phyloP scores from a whole-genome alignment of 768 basidiomycete genomes.

The Fistulinella prunicolor region DNA sequence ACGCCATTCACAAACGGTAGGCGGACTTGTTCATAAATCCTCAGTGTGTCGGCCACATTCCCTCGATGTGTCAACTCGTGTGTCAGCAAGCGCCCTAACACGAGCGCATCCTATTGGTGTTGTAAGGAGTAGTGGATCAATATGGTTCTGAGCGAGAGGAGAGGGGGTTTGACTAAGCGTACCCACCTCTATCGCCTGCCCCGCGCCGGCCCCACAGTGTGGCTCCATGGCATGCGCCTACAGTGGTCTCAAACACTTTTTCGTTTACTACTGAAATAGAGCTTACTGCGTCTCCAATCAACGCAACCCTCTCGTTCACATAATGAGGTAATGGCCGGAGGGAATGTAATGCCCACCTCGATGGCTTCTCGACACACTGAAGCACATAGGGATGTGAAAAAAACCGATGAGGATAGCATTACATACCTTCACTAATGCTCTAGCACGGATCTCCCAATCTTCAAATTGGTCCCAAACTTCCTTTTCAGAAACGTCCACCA shows the following conservation, averaged over 20 bases:
- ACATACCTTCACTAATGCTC: conserved; percentile 15
- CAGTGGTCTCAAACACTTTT: too few relatives aligned
- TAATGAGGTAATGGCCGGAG: conserved; percentile 40
- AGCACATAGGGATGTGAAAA: too few relatives aligned
- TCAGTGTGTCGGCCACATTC: too few relatives aligned
- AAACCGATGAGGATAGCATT: too few relatives aligned
- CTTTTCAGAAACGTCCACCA: conserved; percentile 27
- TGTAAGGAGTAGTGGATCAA: too few relatives aligned
- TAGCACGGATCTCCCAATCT: conserved; percentile 20
- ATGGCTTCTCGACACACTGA: conserved; percentile 38
- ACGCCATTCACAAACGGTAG: conserved; percentile 28
- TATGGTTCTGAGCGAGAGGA: too few relatives aligned
- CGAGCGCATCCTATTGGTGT: conserved; percentile 27
- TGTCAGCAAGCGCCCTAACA: too few relatives aligned
- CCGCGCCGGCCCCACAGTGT: conserved; percentile 50
- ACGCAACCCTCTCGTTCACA: conserved; percentile 37
- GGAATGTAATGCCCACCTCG: conserved; percentile 44
- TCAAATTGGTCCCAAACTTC: conserved; percentile 31
- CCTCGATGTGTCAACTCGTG: too few relatives aligned
- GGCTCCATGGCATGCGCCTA: too few relatives aligned
- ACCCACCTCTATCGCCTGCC: conserved; percentile 49
- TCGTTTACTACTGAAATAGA: too few relatives aligned
- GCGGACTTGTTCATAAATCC: too few relatives aligned
- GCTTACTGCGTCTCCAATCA: conserved; percentile 53
- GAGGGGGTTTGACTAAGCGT: too few relatives aligned